These are phyloP conservation scores for Coemansia sp. DNA, from an alignment of 192 early-diverging fungal species.

Conservation along the genomic window DNA sequence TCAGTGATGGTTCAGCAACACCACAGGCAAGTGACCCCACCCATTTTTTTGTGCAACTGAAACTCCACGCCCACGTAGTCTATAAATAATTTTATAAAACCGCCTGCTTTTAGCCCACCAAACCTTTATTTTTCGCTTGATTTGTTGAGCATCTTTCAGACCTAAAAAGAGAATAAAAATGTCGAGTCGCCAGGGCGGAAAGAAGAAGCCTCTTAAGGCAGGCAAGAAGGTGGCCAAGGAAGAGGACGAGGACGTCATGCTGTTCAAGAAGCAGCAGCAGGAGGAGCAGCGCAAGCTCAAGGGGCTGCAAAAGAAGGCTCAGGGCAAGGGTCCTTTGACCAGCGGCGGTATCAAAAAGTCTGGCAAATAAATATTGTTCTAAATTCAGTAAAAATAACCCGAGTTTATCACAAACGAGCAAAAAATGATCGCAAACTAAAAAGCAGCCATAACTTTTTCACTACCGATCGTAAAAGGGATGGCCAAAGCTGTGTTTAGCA, in stretches of 20 bases:
- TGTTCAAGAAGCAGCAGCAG: conserved; percentile 77
- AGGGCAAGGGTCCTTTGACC: conserved; percentile 60
- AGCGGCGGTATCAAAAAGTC: conserved; percentile 77
- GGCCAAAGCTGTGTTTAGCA: not conserved
- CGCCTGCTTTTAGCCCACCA: no score
- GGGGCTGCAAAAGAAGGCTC: conserved; percentile 67
- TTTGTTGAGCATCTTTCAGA: not conserved
- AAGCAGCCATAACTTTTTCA: no score
- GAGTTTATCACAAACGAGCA: no score
- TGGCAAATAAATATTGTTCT: conserved; percentile 51
- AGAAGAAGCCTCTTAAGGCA: conserved; percentile 86
- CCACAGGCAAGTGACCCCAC: no score
- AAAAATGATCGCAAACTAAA: no score
- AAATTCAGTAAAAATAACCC: not conserved
- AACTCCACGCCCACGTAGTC: no score
- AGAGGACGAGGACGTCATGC: conserved; percentile 72
- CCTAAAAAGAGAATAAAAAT: conserved; percentile 4
- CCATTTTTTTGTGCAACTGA: no score
- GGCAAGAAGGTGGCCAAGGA: conserved; percentile 70
- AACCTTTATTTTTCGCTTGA: no score
- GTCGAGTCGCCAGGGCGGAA: conserved; percentile 64
- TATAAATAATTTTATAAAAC: no score
- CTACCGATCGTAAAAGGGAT: no score
- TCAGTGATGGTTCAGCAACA: no score
- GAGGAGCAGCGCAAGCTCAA: conserved; percentile 78